Percentiles rank a stretch among this genome's conserved stretches.
phyloP scores from a whole-genome alignment of 352 stramenopile species.

The Blastocystis hominis region DNA sequence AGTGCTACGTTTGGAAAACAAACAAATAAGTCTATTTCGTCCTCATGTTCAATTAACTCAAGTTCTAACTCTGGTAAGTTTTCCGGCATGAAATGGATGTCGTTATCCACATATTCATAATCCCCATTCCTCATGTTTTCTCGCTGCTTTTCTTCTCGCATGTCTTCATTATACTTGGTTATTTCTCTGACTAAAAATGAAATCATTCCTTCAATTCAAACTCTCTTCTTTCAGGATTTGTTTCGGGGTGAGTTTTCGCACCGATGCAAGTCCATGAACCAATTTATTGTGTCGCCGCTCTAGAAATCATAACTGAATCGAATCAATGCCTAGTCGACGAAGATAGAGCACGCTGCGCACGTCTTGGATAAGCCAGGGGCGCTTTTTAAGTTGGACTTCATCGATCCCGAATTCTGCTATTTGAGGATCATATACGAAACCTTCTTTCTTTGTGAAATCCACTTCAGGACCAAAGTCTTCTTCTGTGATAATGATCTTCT shows the following conservation, averaged over 20 bases:
- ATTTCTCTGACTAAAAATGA: conserved; percentile 45
- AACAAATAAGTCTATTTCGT: conserved; percentile 3
- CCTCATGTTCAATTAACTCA: conserved; percentile 21
- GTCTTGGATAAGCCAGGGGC: conserved; percentile 34
- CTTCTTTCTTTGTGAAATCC: conserved; percentile 45
- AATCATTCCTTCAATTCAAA: background rate
- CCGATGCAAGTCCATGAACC: conserved; percentile 30
- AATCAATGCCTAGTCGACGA: background rate
- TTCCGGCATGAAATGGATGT: conserved; percentile 51
- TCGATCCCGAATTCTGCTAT: conserved; percentile 17
- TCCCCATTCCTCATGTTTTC: conserved; percentile 28
- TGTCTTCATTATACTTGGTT: conserved; percentile 54
- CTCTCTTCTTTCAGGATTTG: conserved; percentile 53
- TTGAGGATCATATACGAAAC: conserved; percentile 39
- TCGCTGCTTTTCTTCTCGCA: conserved; percentile 27
- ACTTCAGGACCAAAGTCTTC: conserved; percentile 38
- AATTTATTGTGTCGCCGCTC: conserved; percentile 35
- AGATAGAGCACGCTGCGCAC: conserved; percentile 40
- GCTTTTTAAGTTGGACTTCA: conserved; percentile 15
- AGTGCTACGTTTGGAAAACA: background rate
- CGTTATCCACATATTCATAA: conserved; percentile 46
- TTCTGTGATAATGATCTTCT: conserved; percentile 32
- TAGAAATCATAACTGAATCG: background rate
- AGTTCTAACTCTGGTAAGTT: conserved; percentile 10
- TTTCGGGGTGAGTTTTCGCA: conserved; percentile 30